Base-by-base conservation (phyloP, 148 eudicot species). In the Polygonum aviculare region DNA sequence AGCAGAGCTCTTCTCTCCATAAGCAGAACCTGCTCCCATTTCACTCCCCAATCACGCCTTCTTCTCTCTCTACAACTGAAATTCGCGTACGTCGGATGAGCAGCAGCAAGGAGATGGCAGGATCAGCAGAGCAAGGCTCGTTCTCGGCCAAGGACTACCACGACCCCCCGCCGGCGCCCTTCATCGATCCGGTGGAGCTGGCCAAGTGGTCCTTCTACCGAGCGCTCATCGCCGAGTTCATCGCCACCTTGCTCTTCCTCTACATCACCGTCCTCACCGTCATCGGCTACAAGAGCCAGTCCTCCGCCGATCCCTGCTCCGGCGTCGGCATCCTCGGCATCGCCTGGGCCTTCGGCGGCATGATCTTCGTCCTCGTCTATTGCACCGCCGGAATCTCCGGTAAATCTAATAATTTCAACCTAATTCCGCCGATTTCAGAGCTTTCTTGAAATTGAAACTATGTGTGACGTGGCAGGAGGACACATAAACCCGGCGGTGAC, bases 291-390 rank as follows among this genome's bases (percentile, higher is more conserved):
- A 69, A 75, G 55, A 67, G 63, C 36, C 69, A 75, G 49, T 74
- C 74, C 15, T 22, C 51, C 50, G 5, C 52, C 22, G 78, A 75
- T 49, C 57, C 54, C 5, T 79, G 81, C 36, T 62, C 74, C 22
- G 81, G 81, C 39, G 81, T 79, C 36, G 81, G 81, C 7, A 55
- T 75, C 73, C 71, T 79, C 51, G 81, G 81, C n/a, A 79, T 79
- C 38, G 78, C 81, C 19, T 79, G 81, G 81, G 81, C 81, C 36
- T 79, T 79, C n/a, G 81, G 81, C 33, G 81, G 81, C 74, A 79
- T 79, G 81, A 79, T 79, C 55, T 79, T 79, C 74, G 74, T 79
- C 74, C 81, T 79, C 71, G 81, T 79, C 52, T 79, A 79, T 74
- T 79, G 81, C 60, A 79, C 81, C 62, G 81, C 81, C 19, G 81